phyloP scores from a whole-genome alignment of 768 basidiomycete species.

The Leccinum olivaceopallidum region DNA sequence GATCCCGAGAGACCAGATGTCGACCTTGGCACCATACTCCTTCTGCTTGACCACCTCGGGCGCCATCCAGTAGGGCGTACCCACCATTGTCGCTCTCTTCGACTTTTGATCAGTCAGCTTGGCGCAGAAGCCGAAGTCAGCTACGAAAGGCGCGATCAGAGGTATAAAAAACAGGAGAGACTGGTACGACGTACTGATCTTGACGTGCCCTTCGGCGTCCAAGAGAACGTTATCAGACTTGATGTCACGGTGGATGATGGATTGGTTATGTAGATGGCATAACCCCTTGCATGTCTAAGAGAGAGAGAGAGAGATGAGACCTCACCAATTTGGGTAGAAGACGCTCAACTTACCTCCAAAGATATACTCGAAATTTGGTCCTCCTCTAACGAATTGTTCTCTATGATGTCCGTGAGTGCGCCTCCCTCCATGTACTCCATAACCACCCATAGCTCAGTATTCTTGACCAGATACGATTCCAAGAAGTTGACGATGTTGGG shows the following conservation, averaged over 20 bases:
- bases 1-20: slow-evolving; percentile 96
- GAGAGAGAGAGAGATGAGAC: slow-evolving; percentile 4
- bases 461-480: slow-evolving; percentile 87
- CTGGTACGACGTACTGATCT: slow-evolving; percentile 77
- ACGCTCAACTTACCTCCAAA: slow-evolving; percentile 65
- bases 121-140: slow-evolving; percentile 96
- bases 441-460: slow-evolving; percentile 92
- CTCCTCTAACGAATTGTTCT: slow-evolving; percentile 93
- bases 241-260: slow-evolving; percentile 96
- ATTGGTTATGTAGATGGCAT: slow-evolving; percentile 88
- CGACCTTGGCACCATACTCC: slow-evolving; percentile 95
- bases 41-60: slow-evolving; percentile 98
- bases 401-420: slow-evolving; percentile 95
- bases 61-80: slow-evolving; percentile 98
- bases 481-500: slow-evolving; percentile 97
- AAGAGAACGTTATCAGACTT: slow-evolving; percentile 96
- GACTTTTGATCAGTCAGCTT: slow-evolving; percentile 96
- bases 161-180: not conserved
- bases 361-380: slow-evolving; percentile 93
- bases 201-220: slow-evolving; percentile 89
- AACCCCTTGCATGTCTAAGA: slow-evolving; percentile 91
- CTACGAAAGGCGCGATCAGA: slow-evolving; percentile 41
- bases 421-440: slow-evolving; percentile 99
- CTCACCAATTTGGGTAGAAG: not conserved
- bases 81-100: slow-evolving; percentile 98